Evolutionary conservation across 345 rosid species (phyloP).

Genomic region (Balakata baccata): DNA sequence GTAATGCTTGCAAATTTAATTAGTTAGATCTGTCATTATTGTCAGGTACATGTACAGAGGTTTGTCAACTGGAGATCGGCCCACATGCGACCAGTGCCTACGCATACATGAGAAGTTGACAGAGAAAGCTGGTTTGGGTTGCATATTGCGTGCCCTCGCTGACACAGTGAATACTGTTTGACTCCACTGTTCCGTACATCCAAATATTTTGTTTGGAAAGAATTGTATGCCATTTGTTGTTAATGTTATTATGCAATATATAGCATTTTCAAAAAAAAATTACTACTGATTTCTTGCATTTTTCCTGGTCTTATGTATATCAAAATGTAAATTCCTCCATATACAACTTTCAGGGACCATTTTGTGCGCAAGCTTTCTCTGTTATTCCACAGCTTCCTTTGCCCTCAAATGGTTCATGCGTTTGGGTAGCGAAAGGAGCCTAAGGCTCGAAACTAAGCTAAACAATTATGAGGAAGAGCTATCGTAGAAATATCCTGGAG

Average conservation of each 20-base stretch:
- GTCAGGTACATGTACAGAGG: constrained; percentile 82
- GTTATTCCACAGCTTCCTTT: neutral
- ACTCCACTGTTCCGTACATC: constrained; percentile 6
- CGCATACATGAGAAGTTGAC: constrained; percentile 83
- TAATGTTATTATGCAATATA: neutral
- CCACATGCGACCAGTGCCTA: constrained; percentile 88
- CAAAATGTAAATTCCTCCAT: neutral
- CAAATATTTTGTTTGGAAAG: neutral
- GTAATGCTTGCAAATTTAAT: neutral
- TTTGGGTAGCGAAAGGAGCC: no score
- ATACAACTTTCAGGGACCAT: neutral
- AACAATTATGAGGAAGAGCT: no score
- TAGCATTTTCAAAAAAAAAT: neutral
- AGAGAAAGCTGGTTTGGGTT: constrained; percentile 84
- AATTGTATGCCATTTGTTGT: neutral
- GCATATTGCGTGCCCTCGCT: constrained; percentile 75
- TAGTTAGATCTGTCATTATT: neutral
- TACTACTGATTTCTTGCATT: neutral
- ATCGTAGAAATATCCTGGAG: no score
- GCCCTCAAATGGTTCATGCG: neutral
- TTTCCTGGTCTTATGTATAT: neutral
- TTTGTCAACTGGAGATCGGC: constrained; percentile 84
- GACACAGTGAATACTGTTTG: constrained; percentile 79
- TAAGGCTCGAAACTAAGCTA: no score
- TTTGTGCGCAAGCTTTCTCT: neutral